phyloP scores from a whole-genome alignment of 768 basidiomycete genomes.

The Saitozyma sp. region DNA sequence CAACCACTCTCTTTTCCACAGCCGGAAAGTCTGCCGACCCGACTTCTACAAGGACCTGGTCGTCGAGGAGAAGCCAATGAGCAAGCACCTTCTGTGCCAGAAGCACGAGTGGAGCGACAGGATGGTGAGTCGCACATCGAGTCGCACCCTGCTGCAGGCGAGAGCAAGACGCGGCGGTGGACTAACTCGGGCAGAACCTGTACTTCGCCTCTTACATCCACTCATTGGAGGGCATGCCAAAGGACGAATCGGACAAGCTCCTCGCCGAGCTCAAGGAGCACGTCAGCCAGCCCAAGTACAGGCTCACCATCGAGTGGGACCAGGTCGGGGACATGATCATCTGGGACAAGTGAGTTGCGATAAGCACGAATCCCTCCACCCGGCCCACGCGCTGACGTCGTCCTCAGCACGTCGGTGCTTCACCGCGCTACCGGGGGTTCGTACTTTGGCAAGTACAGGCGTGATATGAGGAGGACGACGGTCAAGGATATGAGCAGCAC shows the following conservation, averaged over 20 bases:
- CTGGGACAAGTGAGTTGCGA: slow-evolving; percentile 19
- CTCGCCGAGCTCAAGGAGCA: slow-evolving; percentile 17
- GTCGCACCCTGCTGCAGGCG: background rate
- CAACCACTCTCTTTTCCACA: slow-evolving; percentile 30
- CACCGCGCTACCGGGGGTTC: slow-evolving; percentile 23
- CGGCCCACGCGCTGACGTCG: no score
- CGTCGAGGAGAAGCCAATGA: slow-evolving; percentile 18
- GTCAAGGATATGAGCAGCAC: slow-evolving; percentile 20
- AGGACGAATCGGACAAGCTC: slow-evolving; percentile 17
- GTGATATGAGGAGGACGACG: slow-evolving; percentile 21
- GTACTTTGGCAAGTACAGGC: slow-evolving; percentile 19
- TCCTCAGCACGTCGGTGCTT: slow-evolving; percentile 12
- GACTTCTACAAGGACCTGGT: slow-evolving; percentile 25
- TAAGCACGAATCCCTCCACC: no score
- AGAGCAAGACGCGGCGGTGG: no score
- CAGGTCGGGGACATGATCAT: slow-evolving; percentile 27
- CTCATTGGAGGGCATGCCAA: slow-evolving; percentile 23
- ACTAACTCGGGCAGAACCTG: slow-evolving; percentile 6
- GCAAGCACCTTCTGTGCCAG: slow-evolving; percentile 21
- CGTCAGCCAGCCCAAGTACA: slow-evolving; percentile 24
- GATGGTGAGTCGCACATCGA: slow-evolving; percentile 2
- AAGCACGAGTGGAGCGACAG: slow-evolving; percentile 19
- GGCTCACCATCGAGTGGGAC: slow-evolving; percentile 15
- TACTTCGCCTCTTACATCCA: slow-evolving; percentile 25
- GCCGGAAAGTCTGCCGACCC: slow-evolving; percentile 17